Conservation (phyloP, 2,329 filamentous ascomycete species). For the Shiraia sp. region DNA sequence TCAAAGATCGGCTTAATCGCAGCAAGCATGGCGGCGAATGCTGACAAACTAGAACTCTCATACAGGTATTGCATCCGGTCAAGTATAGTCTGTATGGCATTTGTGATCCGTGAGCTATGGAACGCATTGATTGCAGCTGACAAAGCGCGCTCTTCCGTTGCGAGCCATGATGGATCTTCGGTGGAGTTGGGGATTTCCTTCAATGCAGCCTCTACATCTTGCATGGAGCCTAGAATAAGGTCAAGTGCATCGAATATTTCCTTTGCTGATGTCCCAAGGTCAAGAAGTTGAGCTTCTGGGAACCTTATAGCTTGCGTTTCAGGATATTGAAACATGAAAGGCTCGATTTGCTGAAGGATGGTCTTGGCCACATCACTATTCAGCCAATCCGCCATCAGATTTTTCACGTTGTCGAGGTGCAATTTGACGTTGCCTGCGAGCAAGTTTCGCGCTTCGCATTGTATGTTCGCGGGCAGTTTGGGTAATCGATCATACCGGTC, state of each 20-base stretch:
- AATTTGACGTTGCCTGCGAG: slow-evolving; percentile 17
- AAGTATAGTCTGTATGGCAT: slow-evolving; percentile 51
- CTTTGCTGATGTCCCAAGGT: slow-evolving; percentile 56
- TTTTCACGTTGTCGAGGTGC: slow-evolving; percentile 18
- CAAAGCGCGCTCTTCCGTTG: slow-evolving; percentile 50
- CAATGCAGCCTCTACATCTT: slow-evolving; percentile 66
- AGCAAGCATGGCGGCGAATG: slow-evolving; percentile 62
- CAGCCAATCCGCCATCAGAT: slow-evolving; percentile 21
- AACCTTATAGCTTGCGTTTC: background rate
- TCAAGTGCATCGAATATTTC: slow-evolving; percentile 70
- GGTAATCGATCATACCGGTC: slow-evolving; percentile 24
- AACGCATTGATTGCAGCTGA: slow-evolving; percentile 59
- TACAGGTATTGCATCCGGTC: slow-evolving; percentile 50
- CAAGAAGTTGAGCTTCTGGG: slow-evolving; percentile 9
- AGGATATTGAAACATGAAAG: slow-evolving; percentile 59
- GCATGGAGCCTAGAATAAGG: slow-evolving; percentile 76
- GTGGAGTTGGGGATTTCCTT: slow-evolving; percentile 60
- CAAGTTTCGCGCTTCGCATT: slow-evolving; percentile 19
- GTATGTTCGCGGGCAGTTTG: slow-evolving; percentile 30
- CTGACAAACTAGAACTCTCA: slow-evolving; percentile 46
- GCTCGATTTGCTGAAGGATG: slow-evolving; percentile 63
- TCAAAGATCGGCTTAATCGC: slow-evolving; percentile 71
- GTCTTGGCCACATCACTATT: slow-evolving; percentile 29
- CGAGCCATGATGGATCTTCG: slow-evolving; percentile 67
- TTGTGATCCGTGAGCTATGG: slow-evolving; percentile 60